Base-by-base conservation (phyloP, 768 basidiomycete genomes). In the Suillus paluster region DNA sequence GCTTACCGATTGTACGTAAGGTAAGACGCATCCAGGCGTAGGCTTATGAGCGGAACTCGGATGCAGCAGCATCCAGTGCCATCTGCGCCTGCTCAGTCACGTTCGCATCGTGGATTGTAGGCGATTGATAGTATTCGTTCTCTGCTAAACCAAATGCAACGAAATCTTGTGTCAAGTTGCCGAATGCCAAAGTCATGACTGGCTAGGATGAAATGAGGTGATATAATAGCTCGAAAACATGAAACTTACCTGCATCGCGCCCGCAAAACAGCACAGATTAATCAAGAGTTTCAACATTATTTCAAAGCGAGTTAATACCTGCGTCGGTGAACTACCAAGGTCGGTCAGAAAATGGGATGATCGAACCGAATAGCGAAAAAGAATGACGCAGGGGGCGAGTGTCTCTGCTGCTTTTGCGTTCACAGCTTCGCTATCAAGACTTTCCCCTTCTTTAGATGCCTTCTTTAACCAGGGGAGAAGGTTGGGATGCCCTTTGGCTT, bases 231-330 rank as follows among this genome's bases (percentile, higher is more conserved):
- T 55, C 30, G 53, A 59, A 59, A 58, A 10, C 30, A 30, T 36
- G 14, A 57, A 21, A 68, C 81, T 41, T 63, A 91, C 91, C 81
- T 94, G 92, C 21, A 94, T 86, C 33, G 92, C 88, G 33, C 95
- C 95, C 25, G 90, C 88, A 0, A 81, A 23, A 81, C 83, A 1
- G 95, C 92, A 12, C 85, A 83, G 14, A 92, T 67, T 30, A 97
- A 61, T 41, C 94, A 96, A 79, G 33, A 80, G 66, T 74, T 97
- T 81, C 23, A 95, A 66, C 59, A 81, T 68, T 1, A 89, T 67
- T 73, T 99, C 96, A 27, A 83, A 78, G 36, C 67, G 81, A 0
- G 92, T 97, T 0, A 83, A 74, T 90, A 96, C 3, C 94, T 89
- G 68, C 71, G 69, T 17, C 73, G 61, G 17, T 34, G 58, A 59